Evolutionary conservation across 495 filamentous ascomycete genomes (phyloP).

Genomic region (Tuber magnatum): DNA sequence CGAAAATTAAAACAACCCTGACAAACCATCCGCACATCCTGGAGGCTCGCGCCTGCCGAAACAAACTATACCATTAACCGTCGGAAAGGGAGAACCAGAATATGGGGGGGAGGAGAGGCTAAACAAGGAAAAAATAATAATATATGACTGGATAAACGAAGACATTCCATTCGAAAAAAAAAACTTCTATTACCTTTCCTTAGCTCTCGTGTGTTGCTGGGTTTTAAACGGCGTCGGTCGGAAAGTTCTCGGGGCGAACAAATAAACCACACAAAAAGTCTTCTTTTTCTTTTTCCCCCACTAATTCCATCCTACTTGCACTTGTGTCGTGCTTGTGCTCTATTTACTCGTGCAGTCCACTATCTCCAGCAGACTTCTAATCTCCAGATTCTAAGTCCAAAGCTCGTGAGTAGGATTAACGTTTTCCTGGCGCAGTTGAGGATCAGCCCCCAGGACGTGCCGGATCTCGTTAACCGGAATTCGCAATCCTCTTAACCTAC

Average conservation of each 20-base stretch:
- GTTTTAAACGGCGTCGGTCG: constrained; percentile 1
- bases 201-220: not conserved
- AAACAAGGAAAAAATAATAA: constrained; percentile 24
- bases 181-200: not conserved
- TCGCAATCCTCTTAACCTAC: no score
- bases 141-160: constrained; percentile 13
- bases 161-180: constrained; percentile 6
- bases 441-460: no score
- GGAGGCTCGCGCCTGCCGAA: not conserved
- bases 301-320: not conserved
- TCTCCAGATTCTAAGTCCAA: not conserved
- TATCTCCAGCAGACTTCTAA: no score
- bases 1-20: constrained; percentile 34
- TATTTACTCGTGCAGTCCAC: no score
- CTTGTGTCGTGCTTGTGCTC: not conserved
- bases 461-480: no score
- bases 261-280: not conserved
- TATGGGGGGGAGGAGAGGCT: not conserved
- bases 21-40: not conserved
- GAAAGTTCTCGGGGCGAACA: not conserved
- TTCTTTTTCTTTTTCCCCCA: not conserved
- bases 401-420: no score
- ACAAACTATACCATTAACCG: not conserved
- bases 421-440: no score
- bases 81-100: constrained; percentile 3